Evolutionary conservation across 345 rosid species (phyloP), one percentile per base, ranked within the genome.

Genomic region (Pistacia vera): DNA sequence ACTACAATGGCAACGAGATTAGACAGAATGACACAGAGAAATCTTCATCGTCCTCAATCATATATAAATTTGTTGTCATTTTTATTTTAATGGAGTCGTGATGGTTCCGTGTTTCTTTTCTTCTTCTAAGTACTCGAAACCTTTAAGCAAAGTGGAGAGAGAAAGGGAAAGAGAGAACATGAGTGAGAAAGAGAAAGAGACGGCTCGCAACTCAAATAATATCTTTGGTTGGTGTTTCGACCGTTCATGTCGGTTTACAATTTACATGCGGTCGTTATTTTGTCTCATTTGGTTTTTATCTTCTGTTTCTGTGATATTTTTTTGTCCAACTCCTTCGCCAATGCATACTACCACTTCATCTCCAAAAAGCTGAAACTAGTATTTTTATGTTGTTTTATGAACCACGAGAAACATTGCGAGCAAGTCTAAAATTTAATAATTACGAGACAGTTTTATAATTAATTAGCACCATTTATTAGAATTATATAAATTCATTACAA

Each of bases 191-290:
- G 58, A 67, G 74, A 28, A 13, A 51, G 44, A 54, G 78, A 46
- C 52, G 60, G 78, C 73, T 38, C 7, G 18, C 33, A 56, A 56
- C 17, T 1, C 2, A 56, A 66, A 73, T 25, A 36, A 12, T 7
- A 16, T 7, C 14, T 36, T 46, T 51, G 70, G 5, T 14, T 46
- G 70, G 5, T 14, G 66, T 72, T 72, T 80, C 85, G 66, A 78
- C 83, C 89, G 84, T 80, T 81, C 57, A 46, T 61, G 71, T 83
- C 82, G 82, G 86, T 77, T 86, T 74, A 51, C 55, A 51, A 46
- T 46, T 46, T 28, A 64, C 72, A 51, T 72, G 86, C 71, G 85
- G 82, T 77, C 8, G 82, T 73, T 73, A 72, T 20, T 76, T 71
- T 66, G 20, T 59, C 63, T 7, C 25, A 0, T 57, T 74, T 35